Evolutionary conservation across 257 asterid species (phyloP).

Genomic region (Solanum bulbocastanum): DNA sequence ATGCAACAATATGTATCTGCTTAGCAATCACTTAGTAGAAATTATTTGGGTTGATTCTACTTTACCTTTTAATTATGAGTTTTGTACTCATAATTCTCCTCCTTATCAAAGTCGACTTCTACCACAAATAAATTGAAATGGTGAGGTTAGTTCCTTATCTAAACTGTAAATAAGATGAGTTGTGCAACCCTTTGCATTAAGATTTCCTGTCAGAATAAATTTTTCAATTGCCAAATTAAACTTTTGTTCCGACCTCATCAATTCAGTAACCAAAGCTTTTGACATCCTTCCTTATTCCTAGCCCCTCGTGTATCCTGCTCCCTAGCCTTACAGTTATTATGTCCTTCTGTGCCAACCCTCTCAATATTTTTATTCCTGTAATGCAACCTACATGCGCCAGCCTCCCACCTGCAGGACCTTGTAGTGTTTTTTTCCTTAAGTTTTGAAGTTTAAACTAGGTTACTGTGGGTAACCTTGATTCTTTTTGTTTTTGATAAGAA

Average conservation of each 20-base stretch:
- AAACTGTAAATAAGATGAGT: not conserved
- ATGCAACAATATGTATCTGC: constrained; percentile 8
- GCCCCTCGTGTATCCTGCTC: not conserved
- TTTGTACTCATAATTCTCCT: not conserved
- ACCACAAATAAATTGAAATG: not conserved
- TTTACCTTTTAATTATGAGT: not conserved
- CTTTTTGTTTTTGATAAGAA: not conserved
- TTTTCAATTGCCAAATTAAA: not conserved
- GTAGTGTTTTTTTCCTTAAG: not conserved
- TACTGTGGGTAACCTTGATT: not conserved
- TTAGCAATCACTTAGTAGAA: not conserved
- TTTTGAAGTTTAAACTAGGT: not conserved
- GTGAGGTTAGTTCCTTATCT: not conserved
- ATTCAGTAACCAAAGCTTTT: not conserved
- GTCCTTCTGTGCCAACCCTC: not conserved
- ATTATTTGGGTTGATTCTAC: not conserved
- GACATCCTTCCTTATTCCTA: not conserved
- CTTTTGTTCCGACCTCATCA: not conserved
- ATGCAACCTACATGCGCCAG: not conserved
- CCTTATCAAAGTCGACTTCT: not conserved
- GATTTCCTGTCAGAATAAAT: not conserved
- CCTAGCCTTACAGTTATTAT: not conserved
- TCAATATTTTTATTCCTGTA: not conserved
- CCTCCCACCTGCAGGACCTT: not conserved
- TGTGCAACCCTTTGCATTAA: not conserved